Evolutionary conservation across 768 basidiomycete genomes (phyloP), one percentile per base, ranked within the genome.

Genomic region (Sporobolomyces phaffii): DNA sequence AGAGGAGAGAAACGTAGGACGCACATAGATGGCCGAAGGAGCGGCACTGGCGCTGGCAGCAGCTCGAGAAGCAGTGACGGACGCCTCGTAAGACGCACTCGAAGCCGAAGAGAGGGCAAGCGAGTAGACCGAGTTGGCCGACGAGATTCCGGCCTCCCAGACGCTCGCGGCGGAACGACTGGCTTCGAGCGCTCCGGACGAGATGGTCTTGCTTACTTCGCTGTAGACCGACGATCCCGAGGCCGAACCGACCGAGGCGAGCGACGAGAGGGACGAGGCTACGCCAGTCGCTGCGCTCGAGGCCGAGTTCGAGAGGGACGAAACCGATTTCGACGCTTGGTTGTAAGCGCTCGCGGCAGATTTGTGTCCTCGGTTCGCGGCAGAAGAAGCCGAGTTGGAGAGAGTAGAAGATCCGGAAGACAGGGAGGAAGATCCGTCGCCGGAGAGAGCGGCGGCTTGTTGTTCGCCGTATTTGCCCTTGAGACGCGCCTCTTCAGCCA

Each of bases 371-470:
- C 22, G 41, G 34, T 40, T 38, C 24, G 54, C 74, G 31, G 74
- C 74, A 2, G 76, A 74, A n/a, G 76, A 74, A 29, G 73, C 77
- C 51, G 76, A 76, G 38, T 54, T 66, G 57, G 41, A 76, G 78
- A 31, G 47, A 31, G 43, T 38, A 20, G 17, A 31, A n/a, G 53
- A 54, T 2, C 53, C 36, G 29, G 36, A 6, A 10, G 54, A 54
- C 36, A 24, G 6, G 10, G 53, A 54, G n/a, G 34, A n/a, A 13
- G 69, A 57, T 22, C 73, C 75, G 33, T 69, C 40, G 36, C 64
- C 72, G 58, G 71, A 72, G 43, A 74, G 70, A 31, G 65, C 65
- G 62, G 78, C 73, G 61, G 75, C 78, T 68, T 78, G 77, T 70
- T 77, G 72, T 65, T 77, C 76, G 40, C 57, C 68, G 62, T 69